Conservation (phyloP, 441 rosid genomes). For the Mallotus japonicus region DNA sequence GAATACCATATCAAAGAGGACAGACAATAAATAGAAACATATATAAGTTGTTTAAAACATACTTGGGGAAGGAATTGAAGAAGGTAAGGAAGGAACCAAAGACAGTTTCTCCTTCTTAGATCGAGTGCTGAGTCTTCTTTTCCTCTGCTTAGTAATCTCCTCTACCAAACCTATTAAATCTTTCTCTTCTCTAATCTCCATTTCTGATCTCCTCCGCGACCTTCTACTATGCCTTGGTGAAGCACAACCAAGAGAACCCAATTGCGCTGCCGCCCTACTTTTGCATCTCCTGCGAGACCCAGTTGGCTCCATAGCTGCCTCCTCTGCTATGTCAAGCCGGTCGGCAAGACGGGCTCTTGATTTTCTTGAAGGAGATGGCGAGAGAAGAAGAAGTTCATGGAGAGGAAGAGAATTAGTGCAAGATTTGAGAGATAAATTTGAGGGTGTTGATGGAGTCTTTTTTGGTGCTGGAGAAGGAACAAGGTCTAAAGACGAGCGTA, state of each 20-base stretch:
- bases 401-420: constrained; percentile 46
- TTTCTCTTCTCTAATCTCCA: constrained; percentile 66
- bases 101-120: constrained; percentile 74
- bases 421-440: constrained; percentile 34
- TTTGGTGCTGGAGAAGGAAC: constrained; percentile 43
- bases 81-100: constrained; percentile 39
- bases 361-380: constrained; percentile 68
- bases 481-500: constrained; percentile 48
- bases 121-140: constrained; percentile 44
- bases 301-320: constrained; percentile 38
- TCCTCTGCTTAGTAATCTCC: constrained; percentile 47
- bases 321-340: constrained; percentile 57
- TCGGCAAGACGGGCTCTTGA: constrained; percentile 64
- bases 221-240: constrained; percentile 63
- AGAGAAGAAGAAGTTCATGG: constrained; percentile 66
- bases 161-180: constrained; percentile 45
- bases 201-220: constrained; percentile 55
- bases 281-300: constrained; percentile 52
- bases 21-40: neutral
- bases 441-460: constrained; percentile 32
- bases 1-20: neutral
- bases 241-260: constrained; percentile 26
- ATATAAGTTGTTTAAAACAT: constrained; percentile 10
- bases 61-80: constrained; percentile 45
- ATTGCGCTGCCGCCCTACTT: constrained; percentile 53